Evolutionary conservation across 1,139 yeast genomes (phyloP).

Genomic region (Pichia sp.): DNA sequence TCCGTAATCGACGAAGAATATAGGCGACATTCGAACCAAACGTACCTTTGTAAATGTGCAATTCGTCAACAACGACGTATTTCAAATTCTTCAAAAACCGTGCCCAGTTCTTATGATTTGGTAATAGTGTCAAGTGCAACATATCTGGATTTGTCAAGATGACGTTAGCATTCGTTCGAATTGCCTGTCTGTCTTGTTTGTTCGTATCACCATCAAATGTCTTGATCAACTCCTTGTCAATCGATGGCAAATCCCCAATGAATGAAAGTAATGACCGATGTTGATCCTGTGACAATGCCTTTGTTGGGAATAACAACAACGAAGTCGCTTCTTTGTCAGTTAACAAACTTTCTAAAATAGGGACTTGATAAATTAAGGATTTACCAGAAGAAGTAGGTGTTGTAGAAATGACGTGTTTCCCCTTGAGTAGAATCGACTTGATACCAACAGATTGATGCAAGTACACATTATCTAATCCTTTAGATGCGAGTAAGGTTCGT

Average conservation of each 20-base stretch:
- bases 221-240: constrained; percentile 43
- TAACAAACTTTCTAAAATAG: constrained; percentile 57
- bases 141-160: constrained; percentile 96
- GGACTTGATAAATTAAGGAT: constrained; percentile 85
- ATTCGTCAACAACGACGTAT: constrained; percentile 83
- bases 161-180: constrained; percentile 66
- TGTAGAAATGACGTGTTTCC: constrained; percentile 74
- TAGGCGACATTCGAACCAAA: constrained; percentile 92
- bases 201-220: constrained; percentile 96
- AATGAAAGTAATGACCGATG: constrained; percentile 69
- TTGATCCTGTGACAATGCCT: constrained; percentile 97
- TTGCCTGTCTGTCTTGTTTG: constrained; percentile 44
- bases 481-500: constrained; percentile 27
- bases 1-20: constrained; percentile 71
- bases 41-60: constrained; percentile 85
- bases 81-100: constrained; percentile 61
- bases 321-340: constrained; percentile 63
- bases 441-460: constrained; percentile 82
- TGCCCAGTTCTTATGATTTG: constrained; percentile 72
- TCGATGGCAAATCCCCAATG: constrained; percentile 41
- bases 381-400: constrained; percentile 97
- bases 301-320: constrained; percentile 90
- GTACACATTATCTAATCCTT: constrained; percentile 54
- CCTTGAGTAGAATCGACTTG: constrained; percentile 46
- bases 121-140: constrained; percentile 81